Evolutionary conservation across 768 basidiomycete species (phyloP), one percentile per base, ranked within the genome.

Genomic region (Exsudoporus frostii): DNA sequence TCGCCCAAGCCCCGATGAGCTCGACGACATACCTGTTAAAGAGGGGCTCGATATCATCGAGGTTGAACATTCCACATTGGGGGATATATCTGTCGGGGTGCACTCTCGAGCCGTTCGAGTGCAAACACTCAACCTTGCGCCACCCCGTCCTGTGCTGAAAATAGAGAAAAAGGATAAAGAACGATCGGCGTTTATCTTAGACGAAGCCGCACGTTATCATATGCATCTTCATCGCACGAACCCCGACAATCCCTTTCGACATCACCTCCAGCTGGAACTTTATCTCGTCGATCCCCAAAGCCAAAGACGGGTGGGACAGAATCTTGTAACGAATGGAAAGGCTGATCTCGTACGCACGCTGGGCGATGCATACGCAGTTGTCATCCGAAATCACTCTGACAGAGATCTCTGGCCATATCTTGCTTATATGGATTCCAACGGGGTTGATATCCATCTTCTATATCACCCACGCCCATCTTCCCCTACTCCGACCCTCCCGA

Each of bases 391-490:
- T 56, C 64, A 70, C 34, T 75, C 83, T 2, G 73, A 76, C 56
- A 57, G 66, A 51, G 78, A 81, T 62, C 74, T 85, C 27, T 85
- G 83, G 83, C 82, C 84, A 30, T 83, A 82, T 62, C 72, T 85
- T 32, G 76, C 76, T 1, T 83, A 80, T 62, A 80, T 85, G 79
- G 81, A 85, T 60, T 76, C 81, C 3, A 76, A 74, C 49, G 77
- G 73, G 37, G 79, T 83, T 53, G 74, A 73, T 46, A 80, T 81
- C 55, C 78, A 75, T 50, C 72, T 82, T 50, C 65, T 84, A n/a
- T 82, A 82, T 64, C 78, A 78, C 44, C 79, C 83, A 6, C 73
- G 72, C 41, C 68, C 72, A 10, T 66, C 69, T 32, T 45, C 62
- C 20, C 45, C 64, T 17, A 39, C 48, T n/a, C 71, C 82, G 7